Conservation (phyloP, 1,284 basidiomycete species). For the Cryptococcus jaspeensis region DNA sequence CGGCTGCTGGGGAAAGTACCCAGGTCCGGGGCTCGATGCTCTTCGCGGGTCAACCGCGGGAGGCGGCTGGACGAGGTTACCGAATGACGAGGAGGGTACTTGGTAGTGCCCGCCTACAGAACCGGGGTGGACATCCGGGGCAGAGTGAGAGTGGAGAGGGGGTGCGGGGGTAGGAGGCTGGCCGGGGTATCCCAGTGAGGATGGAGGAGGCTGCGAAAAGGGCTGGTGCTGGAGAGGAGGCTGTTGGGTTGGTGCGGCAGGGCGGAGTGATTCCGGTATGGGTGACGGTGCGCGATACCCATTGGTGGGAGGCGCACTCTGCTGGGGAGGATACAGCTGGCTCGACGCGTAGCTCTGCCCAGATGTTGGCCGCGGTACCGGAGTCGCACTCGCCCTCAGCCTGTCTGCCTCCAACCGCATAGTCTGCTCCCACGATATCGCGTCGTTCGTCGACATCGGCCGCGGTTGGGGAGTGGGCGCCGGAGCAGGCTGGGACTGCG, state of each 20-base stretch:
- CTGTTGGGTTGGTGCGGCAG: slow-evolving; percentile 13
- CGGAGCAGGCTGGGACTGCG: slow-evolving; percentile 25
- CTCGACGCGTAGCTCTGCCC: slow-evolving; percentile 10
- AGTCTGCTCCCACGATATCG: slow-evolving; percentile 19
- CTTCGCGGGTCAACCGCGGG: slow-evolving; percentile 10
- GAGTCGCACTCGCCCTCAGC: slow-evolving; percentile 17
- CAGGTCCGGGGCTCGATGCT: slow-evolving; percentile 19
- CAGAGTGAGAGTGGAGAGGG: slow-evolving; percentile 27
- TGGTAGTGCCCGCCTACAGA: slow-evolving; percentile 20
- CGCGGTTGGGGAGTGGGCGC: slow-evolving; percentile 23
- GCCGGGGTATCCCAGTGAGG: slow-evolving; percentile 10
- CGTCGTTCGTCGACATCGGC: slow-evolving; percentile 27
- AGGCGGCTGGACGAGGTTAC: slow-evolving; percentile 14
- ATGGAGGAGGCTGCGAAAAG: slow-evolving; percentile 19
- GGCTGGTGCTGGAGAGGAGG: slow-evolving; percentile 11
- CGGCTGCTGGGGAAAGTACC: slow-evolving; percentile 2
- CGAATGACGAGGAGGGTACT: slow-evolving; percentile 29
- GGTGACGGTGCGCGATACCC: slow-evolving; percentile 24
- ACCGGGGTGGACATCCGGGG: slow-evolving; percentile 21
- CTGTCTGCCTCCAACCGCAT: slow-evolving; percentile 15
- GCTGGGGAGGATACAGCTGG: slow-evolving; percentile 8
- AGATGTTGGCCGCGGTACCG: slow-evolving; percentile 25
- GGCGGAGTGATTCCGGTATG: slow-evolving; percentile 18
- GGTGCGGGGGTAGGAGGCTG: slow-evolving; percentile 20
- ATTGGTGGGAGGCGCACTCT: slow-evolving; percentile 1